These are phyloP conservation scores for Blastobotrys serpentis DNA, from an alignment of 1,139 yeast genomes.

Conservation along the genomic window DNA sequence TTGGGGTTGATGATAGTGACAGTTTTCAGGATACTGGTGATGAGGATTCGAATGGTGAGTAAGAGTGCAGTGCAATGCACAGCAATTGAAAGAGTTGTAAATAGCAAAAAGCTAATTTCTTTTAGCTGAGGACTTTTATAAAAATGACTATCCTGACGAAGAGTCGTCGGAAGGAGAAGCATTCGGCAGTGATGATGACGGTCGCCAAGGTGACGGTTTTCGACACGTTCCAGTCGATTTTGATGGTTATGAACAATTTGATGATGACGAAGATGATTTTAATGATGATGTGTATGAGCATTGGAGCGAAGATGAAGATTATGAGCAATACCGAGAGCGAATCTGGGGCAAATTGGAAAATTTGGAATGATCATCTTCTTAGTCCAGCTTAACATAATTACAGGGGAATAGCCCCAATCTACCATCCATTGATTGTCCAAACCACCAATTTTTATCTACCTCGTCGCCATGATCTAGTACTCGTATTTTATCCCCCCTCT, in stretches of 20 bases:
- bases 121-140: conserved; percentile 75
- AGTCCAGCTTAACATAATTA: conserved; percentile 46
- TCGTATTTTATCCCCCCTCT: conserved; percentile 49
- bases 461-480: conserved; percentile 44
- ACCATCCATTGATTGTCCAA: conserved; percentile 50
- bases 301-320: conserved; percentile 31
- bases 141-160: conserved; percentile 93
- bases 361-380: neutral
- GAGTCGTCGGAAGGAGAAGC: conserved; percentile 40
- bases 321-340: conserved; percentile 33
- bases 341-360: conserved; percentile 27
- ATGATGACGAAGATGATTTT: conserved; percentile 24
- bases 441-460: conserved; percentile 57
- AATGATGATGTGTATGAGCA: conserved; percentile 18
- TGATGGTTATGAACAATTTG: conserved; percentile 10
- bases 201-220: conserved; percentile 9
- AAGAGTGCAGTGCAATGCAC: too few relatives aligned
- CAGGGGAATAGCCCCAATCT: conserved; percentile 54
- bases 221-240: conserved; percentile 5
- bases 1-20: conserved; percentile 44
- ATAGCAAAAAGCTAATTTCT: conserved; percentile 13
- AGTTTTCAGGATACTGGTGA: conserved; percentile 53
- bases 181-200: conserved; percentile 2
- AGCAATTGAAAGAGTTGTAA: too few relatives aligned
- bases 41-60: conserved; percentile 67